Evolutionary conservation across 163 green algal genomes (phyloP), one percentile per base, ranked within the genome.

Genomic region (Prototheca wickerhamii): DNA sequence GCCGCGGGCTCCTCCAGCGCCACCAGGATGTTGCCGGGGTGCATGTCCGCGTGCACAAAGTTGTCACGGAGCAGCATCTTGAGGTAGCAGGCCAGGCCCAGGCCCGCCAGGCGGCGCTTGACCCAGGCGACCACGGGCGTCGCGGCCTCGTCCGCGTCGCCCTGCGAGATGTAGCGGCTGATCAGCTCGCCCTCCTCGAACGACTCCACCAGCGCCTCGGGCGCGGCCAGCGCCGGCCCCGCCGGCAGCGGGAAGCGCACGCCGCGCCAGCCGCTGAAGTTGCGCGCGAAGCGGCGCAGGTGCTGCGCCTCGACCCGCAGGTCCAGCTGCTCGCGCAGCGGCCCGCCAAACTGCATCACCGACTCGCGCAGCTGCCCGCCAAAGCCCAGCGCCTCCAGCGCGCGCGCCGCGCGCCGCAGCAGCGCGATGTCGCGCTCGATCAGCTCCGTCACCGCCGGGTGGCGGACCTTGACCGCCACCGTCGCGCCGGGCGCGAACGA

Each of bases 1-100:
- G 50, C 33, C 29, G 37, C 49, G 2, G 65, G 65, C 49, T 35
- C 52, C 58, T 63, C 65, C 65, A 66, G 46, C 2, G 49, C 76
- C 50, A 97, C 90, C 40, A 98, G 63, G 54, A 98, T 97, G 76
- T 98, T 98, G 52, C 93, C 93, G 18, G 92, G 91, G 79, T 97
- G 91, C 71, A 95, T 76, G 76, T 96, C 91, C 4, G 86, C 87
- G 71, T 97, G 92, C 8, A 98, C 83, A 64, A 96, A 96, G 80
- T 98, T 98, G 84, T 99, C 93, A 35, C 74, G 69, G 59, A 96
- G 73, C 51, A 86, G 61, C 80, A 87, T 87, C 69, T 86, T 77
- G 37, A 89, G 65, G 68, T 84, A 82, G 25, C 58, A 76, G 28
- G 70, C 54, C 43, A 81, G 46, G 34, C 82, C 82, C 44, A 86